Base-by-base conservation (phyloP, 2,329 filamentous ascomycete genomes). In the Erysiphe pisi region DNA sequence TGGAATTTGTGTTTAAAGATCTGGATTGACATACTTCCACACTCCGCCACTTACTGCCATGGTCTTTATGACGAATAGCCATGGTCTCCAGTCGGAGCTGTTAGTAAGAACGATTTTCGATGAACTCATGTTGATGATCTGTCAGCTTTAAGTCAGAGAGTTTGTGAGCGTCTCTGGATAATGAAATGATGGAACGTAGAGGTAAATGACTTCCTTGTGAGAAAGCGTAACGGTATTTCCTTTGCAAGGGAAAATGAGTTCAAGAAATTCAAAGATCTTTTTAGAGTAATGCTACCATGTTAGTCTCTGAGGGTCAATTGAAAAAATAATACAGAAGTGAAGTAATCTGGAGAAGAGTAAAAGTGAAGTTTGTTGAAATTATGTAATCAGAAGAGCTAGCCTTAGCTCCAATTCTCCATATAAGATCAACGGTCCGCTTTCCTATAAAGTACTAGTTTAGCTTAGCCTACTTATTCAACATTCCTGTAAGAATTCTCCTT, bases 221-320 rank as follows among this genome's bases (percentile, higher is more conserved):
- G 61, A 22, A 22, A 56, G 49, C 49, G 12, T 56, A 56, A 56
- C 22, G 49, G 49, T 56, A 14, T 56, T 56, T 56, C 49, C 49
- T 56, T 22, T 56, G 49, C 22, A 56, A 56, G 61, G 61, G 28
- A 65, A 2, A 65, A 22, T 65, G 61, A 65, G 61, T 65, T 28
- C 16, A 25, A 65, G 61, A 25, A 65, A 65, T 65, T 65, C 61
- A 65, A 65, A 65, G 61, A 65, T 65, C 61, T 20, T 56, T 28
- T 65, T 65, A 65, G 61, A 28, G 28, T 65, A 65, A 65, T 65
- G 16, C 61, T 65, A 65, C 61, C 61, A 65, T 65, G 61, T 65
- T 65, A 65, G 61, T 20, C 61, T 65, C 61, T 22, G 25, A 20
- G 61, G 28, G 61, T 65, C 61, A 65, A 65, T 65, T 65, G 61